Evolutionary conservation across 2,329 filamentous ascomycete genomes (phyloP).

Genomic region (Epichloe gansuensis): DNA sequence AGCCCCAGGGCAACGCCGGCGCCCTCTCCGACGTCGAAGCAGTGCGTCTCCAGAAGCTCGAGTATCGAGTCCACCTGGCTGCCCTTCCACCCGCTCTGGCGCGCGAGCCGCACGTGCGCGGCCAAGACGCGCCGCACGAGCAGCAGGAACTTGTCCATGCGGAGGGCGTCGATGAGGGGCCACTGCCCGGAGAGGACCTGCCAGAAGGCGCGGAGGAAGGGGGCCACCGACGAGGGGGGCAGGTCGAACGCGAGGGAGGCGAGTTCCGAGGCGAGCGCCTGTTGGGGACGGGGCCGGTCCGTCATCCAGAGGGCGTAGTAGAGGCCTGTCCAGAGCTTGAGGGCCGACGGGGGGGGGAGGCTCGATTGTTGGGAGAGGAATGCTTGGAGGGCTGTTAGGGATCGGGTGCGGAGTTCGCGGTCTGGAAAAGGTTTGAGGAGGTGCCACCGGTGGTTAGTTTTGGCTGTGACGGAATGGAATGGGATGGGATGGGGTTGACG

Average conservation of each 20-base stretch:
- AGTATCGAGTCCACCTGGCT: constrained; percentile 16
- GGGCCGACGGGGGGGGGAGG: constrained; percentile 54
- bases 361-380: constrained; percentile 55
- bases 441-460: background rate
- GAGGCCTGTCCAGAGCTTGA: constrained; percentile 90
- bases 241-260: constrained; percentile 51
- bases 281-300: constrained; percentile 78
- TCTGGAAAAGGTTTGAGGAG: constrained; percentile 35
- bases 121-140: constrained; percentile 68
- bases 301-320: constrained; percentile 94
- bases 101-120: constrained; percentile 45
- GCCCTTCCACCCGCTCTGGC: constrained; percentile 22
- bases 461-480: too few relatives aligned
- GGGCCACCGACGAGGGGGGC: constrained; percentile 27
- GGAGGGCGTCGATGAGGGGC: constrained; percentile 60
- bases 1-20: constrained; percentile 66
- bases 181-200: constrained; percentile 56
- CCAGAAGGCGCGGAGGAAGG: constrained; percentile 56
- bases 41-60: constrained; percentile 16
- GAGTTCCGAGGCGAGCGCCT: constrained; percentile 67
- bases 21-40: constrained; percentile 23
- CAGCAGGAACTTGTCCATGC: constrained; percentile 87
- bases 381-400: constrained; percentile 61
- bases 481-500: background rate
- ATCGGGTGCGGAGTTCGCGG: constrained; percentile 62